Base-by-base conservation (phyloP, 345 rosid genomes). In the Eucalyptus sp. region DNA sequence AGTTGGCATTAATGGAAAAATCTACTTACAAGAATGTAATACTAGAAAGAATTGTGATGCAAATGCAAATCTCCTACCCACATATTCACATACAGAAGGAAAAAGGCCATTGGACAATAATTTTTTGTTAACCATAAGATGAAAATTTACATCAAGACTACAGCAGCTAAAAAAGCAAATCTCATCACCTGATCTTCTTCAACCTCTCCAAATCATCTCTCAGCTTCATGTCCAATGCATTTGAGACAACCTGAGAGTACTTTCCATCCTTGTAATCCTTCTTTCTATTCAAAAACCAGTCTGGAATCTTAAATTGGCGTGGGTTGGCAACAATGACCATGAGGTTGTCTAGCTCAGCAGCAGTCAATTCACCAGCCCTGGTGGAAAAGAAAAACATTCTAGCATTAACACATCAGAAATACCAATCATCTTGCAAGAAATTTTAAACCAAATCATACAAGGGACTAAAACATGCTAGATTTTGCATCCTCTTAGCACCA, bases 201-300 rank as follows among this genome's bases (percentile, higher is more conserved):
- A 87, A 71, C 41, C 89, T 71, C 83, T 87, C 89, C 89, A 87
- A 49, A 68, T 87, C 89, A 87, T 87, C 89, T 41, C 89, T 87
- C 89, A 87, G n/a, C 89, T 87, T 87, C 89, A 87, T 87, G 89
- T 87, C 89, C 31, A 87, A 76, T 60, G 89, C 89, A 10, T 87
- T 87, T 0, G 89, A 87, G 89, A 87, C 89, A 87, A 87, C 89
- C 89, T 87, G 89, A 48, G 89, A 87, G 84, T 87, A 87, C 85
- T 87, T 87, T 14, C 89, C 89, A 31, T 87, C 89, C 89, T 87
- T 87, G 89, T 87, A 87, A 68, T 87, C 89, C 64, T 87, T 87
- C 89, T 87, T 87, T 68, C 89, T 87, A 31, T 87, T 87, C 80
- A 87, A 71, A 50, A 87, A 87, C 89, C 89, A 87, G 84, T 87